Base-by-base conservation (phyloP, 306 rosid species). In the Trifolium subterraneum region DNA sequence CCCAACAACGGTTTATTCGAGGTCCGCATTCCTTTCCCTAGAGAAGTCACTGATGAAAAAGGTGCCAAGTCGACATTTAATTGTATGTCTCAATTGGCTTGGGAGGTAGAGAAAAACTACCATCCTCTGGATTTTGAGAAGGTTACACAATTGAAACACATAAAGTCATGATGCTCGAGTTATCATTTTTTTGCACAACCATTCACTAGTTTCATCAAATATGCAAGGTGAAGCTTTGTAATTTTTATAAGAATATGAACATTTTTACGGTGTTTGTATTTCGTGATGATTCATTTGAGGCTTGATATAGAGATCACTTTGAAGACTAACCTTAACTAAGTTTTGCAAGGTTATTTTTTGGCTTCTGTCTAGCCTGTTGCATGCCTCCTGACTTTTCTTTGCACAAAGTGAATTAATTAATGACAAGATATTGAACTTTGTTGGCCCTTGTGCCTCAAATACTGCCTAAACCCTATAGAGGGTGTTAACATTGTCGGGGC, bases 71-170 rank as follows among this genome's bases (percentile, higher is more conserved):
- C 97, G 4, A 79, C 89, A 5, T 91, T 93, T 66, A 93, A 93
- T 68, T 86, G 97, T 64, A 91, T 93, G 97, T 86, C 98, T 31
- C 98, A 93, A 75, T 76, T 78, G 61, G 96, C 98, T 80, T 93
- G 98, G 98, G 98, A 93, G 85, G 92, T 93, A 38, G 98, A 93
- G 77, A 91, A 66, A 75, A 89, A 88, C 85, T 88, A 84, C 76
- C 85, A 79, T 25, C 80, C 79, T 70, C 86, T 79, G 41, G 86
- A 91, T 79, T 87, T 91, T 82, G 54, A 83, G 64, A 87, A 84
- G 84, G 97, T 91, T 82, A 88, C 87, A 71, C 84, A 87, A 36
- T 80, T 91, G 73, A 93, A 91, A 90, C 83, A 64, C 74, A 73
- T 93, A 73, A 87, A 50, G 56, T 77, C 73, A n/a, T 76, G 73